Evolutionary conservation across 192 early-diverging fungal species (phyloP), one percentile per base, ranked within the genome.

Genomic region (Coemansia sp.): DNA sequence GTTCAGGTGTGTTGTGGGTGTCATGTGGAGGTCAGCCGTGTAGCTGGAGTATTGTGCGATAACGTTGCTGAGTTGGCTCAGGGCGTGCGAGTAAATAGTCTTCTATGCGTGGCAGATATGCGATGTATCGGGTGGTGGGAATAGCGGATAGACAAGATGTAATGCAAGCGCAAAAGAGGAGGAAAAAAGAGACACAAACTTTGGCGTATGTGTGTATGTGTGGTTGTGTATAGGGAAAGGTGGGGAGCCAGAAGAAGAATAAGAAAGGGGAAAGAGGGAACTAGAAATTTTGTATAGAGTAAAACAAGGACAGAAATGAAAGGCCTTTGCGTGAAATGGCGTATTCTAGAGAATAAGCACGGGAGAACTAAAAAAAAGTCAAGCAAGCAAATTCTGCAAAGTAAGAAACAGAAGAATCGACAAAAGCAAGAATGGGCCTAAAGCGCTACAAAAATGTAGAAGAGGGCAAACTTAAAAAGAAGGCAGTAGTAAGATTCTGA

Each of bases 241-340:
- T 19, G 41, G 39, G 40, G 26, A 54, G 47, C 19, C 5, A 45
- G n/a, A 45, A 18, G 58, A 6, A 60, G 41, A 60, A 41, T 8
- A 60, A 37, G 42, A 68, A 49, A 13, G 21, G 46, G n/a, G 45
- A 65, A 41, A 47, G 39, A 49, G 39, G n/a, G 39, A 52, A 7
- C 49, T 52, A 12, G 5, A 52, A 52, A n/a, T n/a, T 52, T 52
- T 55, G 56, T 21, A 49, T 61, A 43, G 36, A 60, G 46, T 39
- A 57, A 45, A 55, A 59, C 45, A 65, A 40, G 16, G 45, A 67
- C 4, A 67, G 55, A 36, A 60, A 67, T 42, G 62, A 60, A 60
- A 43, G 36, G 40, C 41, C 49, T 16, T 16, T 39, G 56, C 56
- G 32, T 58, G 56, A 40, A 16, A 58, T 58, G 48, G 4, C 0